A percentile compares a stretch with the other conserved stretches of the same genome.
Evolutionary conservation across 305 asterid species (phyloP).

Genomic region (Solanum aculeatissimum): DNA sequence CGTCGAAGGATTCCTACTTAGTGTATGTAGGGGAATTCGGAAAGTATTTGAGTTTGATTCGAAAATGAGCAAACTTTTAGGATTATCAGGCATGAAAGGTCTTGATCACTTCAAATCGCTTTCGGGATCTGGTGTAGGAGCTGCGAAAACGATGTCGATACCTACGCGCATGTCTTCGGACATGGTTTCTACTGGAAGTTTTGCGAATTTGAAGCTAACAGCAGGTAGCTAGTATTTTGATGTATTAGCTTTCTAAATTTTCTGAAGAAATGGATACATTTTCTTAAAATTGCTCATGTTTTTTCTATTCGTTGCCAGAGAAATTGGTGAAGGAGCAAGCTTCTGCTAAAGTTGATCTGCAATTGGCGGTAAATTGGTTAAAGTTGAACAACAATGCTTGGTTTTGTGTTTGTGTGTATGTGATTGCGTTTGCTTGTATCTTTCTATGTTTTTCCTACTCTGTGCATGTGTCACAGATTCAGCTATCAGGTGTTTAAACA

Average conservation of each 20-base stretch:
- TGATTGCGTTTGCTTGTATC: neutral
- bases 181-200: constrained; percentile 56
- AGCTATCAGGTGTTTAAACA: neutral
- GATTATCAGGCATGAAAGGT: constrained; percentile 65
- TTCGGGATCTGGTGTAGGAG: constrained; percentile 36
- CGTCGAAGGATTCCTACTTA: neutral
- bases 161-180: constrained; percentile 38
- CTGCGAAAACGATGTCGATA: constrained; percentile 27
- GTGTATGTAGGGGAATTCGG: neutral
- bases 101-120: constrained; percentile 46
- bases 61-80: constrained; percentile 55
- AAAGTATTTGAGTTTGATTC: constrained; percentile 8
- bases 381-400: neutral
- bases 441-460: neutral
- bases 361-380: constrained; percentile 50
- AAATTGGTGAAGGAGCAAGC: constrained; percentile 90
- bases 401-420: neutral
- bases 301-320: constrained; percentile 29
- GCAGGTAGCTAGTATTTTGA: constrained; percentile 44
- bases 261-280: neutral
- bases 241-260: constrained; percentile 2
- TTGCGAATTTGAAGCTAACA: constrained; percentile 73
- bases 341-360: constrained; percentile 72
- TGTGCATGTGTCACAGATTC: neutral
- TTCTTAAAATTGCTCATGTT: neutral